Base-by-base conservation (phyloP, 2,329 filamentous ascomycete species). In the Pseudopithomyces maydicus region DNA sequence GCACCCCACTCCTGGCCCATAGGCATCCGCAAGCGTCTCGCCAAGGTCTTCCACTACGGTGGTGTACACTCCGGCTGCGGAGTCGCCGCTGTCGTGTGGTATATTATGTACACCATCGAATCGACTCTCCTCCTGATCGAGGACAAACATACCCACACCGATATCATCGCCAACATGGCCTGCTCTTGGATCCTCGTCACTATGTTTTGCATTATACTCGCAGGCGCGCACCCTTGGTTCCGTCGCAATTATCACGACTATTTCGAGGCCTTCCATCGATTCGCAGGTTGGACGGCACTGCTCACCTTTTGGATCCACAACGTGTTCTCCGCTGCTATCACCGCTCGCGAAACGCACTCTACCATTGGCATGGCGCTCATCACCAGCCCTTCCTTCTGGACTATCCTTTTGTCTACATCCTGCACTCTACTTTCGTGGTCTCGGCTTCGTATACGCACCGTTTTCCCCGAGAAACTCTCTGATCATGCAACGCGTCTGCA, bases 1-100 rank as follows among this genome's bases (percentile, higher is more conserved):
- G 45, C 45, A 15, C 45, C 45, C 23, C 45, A 48, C 19, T 38
- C 32, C 14, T 48, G 32, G 45, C 45, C 45, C 5, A 22, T 48
- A 19, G 3, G 32, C 45, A 36, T 48, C 32, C 45, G 45, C 19
- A 48, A 36, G 45, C 45, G 45, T 10, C 19, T 48, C 6, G 45
- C 45, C 11, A 48, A 48, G 32, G 45, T 48, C 19, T 48, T 48
- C 11, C 45, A 48, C 32, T 48, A 48, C 22, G 45, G 45, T 32
- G 45, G 45, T 5, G 45, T 48, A 3, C 45, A 48, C 33, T 48
- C 45, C 15, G 32, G 45, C 32, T 48, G 45, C 5, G 45, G 45
- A 7, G 45, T 48, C 8, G 45, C 45, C 22, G 45, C 45, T 38
- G 45, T 48, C n/a, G 32, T 48, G 36, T 48, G 45, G 45, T 48